Evolutionary conservation across 495 filamentous ascomycete genomes (phyloP).

Genomic region (Penicillium mononematosum): DNA sequence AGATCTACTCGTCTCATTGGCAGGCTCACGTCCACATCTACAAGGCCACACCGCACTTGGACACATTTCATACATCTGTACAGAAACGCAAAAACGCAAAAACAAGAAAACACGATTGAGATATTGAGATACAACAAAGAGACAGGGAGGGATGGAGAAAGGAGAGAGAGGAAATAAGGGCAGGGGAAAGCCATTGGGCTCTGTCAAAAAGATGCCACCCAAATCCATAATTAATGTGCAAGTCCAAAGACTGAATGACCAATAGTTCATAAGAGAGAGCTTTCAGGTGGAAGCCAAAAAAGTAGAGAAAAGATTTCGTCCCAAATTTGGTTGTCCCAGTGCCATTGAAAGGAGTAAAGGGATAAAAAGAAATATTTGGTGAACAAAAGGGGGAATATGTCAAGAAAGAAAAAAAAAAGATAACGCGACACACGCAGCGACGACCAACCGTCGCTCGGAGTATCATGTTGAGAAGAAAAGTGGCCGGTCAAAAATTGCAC

Average conservation of each 20-base stretch:
- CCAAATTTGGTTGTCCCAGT: conserved; percentile 28
- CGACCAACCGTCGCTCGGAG: conserved; percentile 21
- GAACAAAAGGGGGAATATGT: conserved; percentile 37
- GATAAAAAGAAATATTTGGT: conserved; percentile 19
- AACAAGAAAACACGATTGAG: conserved; percentile 12
- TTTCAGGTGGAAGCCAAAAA: conserved; percentile 17
- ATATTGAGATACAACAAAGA: conserved; percentile 17
- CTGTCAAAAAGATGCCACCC: conserved; percentile 36
- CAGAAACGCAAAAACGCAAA: conserved; percentile 22
- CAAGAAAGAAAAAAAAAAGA: conserved; percentile 22
- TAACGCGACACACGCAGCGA: conserved; percentile 26
- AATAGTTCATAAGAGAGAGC: conserved; percentile 21
- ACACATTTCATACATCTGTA: conserved; percentile 37
- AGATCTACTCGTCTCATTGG: conserved; percentile 26
- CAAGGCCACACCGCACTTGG: conserved; percentile 12
- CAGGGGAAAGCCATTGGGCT: conserved; percentile 19
- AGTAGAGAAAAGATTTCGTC: conserved; percentile 18
- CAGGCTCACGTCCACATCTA: conserved; percentile 21
- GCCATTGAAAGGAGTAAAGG: conserved; percentile 21
- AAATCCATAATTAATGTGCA: conserved; percentile 30
- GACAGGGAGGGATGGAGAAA: conserved; percentile 14
- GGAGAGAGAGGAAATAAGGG: conserved; percentile 20
- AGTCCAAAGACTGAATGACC: conserved; percentile 18
- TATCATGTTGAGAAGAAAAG: conserved; percentile 31
- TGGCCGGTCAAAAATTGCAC: conserved; percentile 32